Percentiles rank a stretch among this genome's conserved stretches.
Conservation (phyloP, 1,139 yeast species). For the Wickerhamiella pararugosa region DNA sequence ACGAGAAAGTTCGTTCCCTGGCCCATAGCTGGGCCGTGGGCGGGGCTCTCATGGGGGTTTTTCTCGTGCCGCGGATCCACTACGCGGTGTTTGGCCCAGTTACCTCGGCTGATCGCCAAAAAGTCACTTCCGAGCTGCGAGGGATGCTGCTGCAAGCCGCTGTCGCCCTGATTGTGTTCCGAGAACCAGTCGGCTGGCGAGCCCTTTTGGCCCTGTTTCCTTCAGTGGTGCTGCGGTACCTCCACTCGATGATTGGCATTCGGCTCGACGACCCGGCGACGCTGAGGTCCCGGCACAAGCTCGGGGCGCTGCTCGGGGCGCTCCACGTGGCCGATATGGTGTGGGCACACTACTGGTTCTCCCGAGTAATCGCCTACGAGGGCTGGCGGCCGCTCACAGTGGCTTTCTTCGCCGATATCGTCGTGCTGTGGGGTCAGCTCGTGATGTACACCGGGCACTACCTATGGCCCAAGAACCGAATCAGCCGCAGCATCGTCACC, state of each 20-base stretch:
- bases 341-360: slow-evolving; percentile 10
- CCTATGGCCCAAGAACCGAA: slow-evolving; percentile 1
- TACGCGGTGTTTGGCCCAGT: slow-evolving; percentile 6
- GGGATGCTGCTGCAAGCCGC: slow-evolving; percentile 9
- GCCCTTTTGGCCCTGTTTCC: slow-evolving; percentile 6
- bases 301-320: slow-evolving; percentile 1
- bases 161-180: slow-evolving; percentile 9
- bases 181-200: slow-evolving; percentile 8
- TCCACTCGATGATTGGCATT: slow-evolving; percentile 5
- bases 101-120: slow-evolving; percentile 4
- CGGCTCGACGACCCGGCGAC: slow-evolving; percentile 1
- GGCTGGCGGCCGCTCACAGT: slow-evolving; percentile 7
- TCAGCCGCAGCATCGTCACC: slow-evolving; percentile 2
- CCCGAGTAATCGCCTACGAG: not conserved
- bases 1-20: too few species aligned
- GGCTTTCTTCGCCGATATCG: slow-evolving; percentile 9
- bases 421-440: slow-evolving; percentile 9
- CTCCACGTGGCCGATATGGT: slow-evolving; percentile 8
- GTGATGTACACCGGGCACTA: slow-evolving; percentile 4
- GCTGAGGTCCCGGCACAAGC: not conserved
- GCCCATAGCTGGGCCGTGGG: too few species aligned
- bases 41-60: too few species aligned
- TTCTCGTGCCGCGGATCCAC: not conserved
- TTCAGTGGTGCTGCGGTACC: slow-evolving; percentile 6
- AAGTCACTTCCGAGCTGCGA: slow-evolving; percentile 3